phyloP scores from a whole-genome alignment of 208 protist species.

The Acanthamoeba quina region DNA sequence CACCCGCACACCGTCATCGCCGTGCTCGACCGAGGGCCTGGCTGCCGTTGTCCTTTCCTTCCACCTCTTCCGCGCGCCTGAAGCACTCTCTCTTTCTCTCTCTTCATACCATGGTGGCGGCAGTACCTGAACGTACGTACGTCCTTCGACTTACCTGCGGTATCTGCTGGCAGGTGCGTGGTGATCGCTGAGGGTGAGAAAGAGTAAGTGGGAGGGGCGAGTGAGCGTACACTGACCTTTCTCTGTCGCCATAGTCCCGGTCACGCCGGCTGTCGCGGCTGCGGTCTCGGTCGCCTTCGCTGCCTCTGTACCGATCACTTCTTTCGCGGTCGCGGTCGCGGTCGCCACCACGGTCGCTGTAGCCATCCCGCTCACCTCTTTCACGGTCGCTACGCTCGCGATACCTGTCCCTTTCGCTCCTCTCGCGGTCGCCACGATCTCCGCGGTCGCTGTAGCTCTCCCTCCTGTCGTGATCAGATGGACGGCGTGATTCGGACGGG shows the following conservation, averaged over 20 bases:
- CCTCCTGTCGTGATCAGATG: constrained; percentile 10
- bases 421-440: constrained; percentile 40
- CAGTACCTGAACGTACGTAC: constrained; percentile 53
- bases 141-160: constrained; percentile 36
- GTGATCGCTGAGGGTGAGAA: background rate
- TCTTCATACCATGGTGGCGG: constrained; percentile 26
- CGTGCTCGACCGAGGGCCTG: too few relatives aligned
- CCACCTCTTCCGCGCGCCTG: background rate
- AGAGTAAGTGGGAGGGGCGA: background rate
- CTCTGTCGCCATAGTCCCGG: constrained; percentile 40
- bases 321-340: background rate
- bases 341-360: constrained; percentile 72
- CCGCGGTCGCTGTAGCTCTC: constrained; percentile 73
- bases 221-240: background rate
- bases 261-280: constrained; percentile 43
- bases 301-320: constrained; percentile 1
- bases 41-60: background rate
- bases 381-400: constrained; percentile 23
- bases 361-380: constrained; percentile 68
- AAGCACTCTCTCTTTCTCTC: background rate
- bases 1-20: background rate
- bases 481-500: background rate
- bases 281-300: background rate
- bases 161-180: constrained; percentile 14
- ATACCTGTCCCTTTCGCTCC: constrained; percentile 55